phyloP scores from a whole-genome alignment of 345 rosid genomes.

The Durio zibethinus region DNA sequence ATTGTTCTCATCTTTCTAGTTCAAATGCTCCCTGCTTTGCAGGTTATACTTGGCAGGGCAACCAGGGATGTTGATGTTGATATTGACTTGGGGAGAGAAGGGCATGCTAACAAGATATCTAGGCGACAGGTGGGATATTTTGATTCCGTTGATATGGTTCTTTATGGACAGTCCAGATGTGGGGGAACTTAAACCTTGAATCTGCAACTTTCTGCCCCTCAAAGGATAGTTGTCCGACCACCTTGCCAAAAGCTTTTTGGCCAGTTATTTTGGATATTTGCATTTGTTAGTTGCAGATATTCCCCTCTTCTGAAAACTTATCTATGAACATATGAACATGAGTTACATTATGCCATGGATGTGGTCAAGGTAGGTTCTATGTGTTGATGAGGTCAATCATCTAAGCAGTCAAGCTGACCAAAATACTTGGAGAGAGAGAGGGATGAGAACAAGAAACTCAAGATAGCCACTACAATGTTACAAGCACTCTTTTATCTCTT shows the following conservation, averaged over 20 bases:
- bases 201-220: background rate
- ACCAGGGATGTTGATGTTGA: slow-evolving; percentile 66
- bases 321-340: background rate
- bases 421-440: background rate
- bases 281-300: background rate
- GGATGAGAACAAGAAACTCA: background rate
- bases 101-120: slow-evolving; percentile 61
- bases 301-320: background rate
- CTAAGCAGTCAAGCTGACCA: background rate
- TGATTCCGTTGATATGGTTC: slow-evolving; percentile 12
- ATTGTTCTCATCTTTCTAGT: slow-evolving; percentile 8
- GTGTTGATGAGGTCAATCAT: background rate
- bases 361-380: slow-evolving; percentile 4
- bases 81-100: slow-evolving; percentile 76
- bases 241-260: background rate
- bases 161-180: background rate
- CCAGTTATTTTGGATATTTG: background rate
- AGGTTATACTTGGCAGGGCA: slow-evolving; percentile 90
- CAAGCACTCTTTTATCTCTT: background rate
- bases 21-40: slow-evolving; percentile 24
- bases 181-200: background rate
- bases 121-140: slow-evolving; percentile 62
- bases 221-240: background rate
- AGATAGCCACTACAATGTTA: background rate
- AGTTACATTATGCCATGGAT: background rate